Evolutionary conservation across 768 basidiomycete species (phyloP).

Genomic region (Inosperma sp.): DNA sequence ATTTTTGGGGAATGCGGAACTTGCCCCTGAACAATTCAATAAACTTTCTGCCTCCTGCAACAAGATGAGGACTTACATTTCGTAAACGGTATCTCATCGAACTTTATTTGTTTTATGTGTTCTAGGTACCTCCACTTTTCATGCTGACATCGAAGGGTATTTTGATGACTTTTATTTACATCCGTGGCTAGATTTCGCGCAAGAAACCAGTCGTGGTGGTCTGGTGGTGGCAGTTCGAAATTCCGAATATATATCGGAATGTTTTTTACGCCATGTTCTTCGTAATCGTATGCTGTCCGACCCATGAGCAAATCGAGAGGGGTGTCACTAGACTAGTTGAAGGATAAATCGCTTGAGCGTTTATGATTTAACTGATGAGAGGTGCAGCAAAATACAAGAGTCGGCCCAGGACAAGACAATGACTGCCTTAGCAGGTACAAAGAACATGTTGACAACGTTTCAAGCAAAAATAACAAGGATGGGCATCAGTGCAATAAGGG

Average conservation of each 20-base stretch:
- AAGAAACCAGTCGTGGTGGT: constrained; percentile 22
- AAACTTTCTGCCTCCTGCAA: background rate
- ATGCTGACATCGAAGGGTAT: constrained; percentile 35
- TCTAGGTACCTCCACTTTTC: constrained; percentile 52
- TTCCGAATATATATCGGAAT: constrained; percentile 45
- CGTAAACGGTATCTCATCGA: constrained; percentile 7
- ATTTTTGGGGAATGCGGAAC: background rate
- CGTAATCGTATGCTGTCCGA: constrained; percentile 23
- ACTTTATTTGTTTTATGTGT: constrained; percentile 32
- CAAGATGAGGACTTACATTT: constrained; percentile 4
- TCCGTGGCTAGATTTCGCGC: constrained; percentile 6
- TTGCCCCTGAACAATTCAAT: background rate
- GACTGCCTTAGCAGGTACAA: background rate
- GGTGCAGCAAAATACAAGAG: too few species aligned
- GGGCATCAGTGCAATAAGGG: too few species aligned
- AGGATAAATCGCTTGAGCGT: background rate
- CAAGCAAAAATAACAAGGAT: too few species aligned
- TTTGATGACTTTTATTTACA: constrained; percentile 43
- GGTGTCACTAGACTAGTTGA: background rate
- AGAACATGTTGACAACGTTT: background rate
- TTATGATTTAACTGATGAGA: too few species aligned
- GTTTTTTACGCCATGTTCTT: constrained; percentile 36
- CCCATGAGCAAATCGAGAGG: constrained; percentile 11
- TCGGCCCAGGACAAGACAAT: too few species aligned
- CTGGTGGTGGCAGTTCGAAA: constrained; percentile 39